phyloP scores from a whole-genome alignment of 257 asterid genomes.

The Petunia axillaris region DNA sequence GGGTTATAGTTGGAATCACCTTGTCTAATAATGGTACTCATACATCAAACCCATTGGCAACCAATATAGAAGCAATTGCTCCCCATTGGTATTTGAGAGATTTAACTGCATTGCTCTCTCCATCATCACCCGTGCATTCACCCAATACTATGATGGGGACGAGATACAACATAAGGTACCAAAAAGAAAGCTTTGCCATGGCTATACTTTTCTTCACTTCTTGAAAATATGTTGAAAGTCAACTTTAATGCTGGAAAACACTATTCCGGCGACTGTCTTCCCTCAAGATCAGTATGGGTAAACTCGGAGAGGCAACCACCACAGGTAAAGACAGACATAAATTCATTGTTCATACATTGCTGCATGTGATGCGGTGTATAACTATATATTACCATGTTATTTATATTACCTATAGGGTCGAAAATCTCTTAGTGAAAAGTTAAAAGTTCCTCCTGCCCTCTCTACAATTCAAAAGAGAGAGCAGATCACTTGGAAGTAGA shows the following conservation, averaged over 20 bases:
- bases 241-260: too few relatives aligned
- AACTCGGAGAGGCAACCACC: too few relatives aligned
- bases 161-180: not conserved
- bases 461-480: not conserved
- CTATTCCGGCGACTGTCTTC: too few relatives aligned
- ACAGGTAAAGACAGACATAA: too few relatives aligned
- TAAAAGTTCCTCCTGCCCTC: not conserved
- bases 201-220: too few relatives aligned
- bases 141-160: not conserved
- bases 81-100: conserved; percentile 31
- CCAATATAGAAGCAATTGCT: conserved; percentile 29
- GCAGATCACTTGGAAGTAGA: not conserved
- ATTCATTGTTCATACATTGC: too few relatives aligned
- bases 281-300: too few relatives aligned
- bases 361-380: too few relatives aligned
- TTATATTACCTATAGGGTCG: not conserved
- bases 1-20: conserved; percentile 14
- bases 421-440: not conserved
- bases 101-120: not conserved
- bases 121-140: conserved; percentile 15
- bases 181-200: too few relatives aligned
- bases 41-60: conserved; percentile 34
- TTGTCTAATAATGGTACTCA: conserved; percentile 25
- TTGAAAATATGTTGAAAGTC: too few relatives aligned
- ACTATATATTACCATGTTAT: not conserved